A percentile compares a stretch with the other conserved stretches of the same genome.
Evolutionary conservation across 2,329 filamentous ascomycete genomes (phyloP).

Genomic region (Dendrostoma leiphaemia): DNA sequence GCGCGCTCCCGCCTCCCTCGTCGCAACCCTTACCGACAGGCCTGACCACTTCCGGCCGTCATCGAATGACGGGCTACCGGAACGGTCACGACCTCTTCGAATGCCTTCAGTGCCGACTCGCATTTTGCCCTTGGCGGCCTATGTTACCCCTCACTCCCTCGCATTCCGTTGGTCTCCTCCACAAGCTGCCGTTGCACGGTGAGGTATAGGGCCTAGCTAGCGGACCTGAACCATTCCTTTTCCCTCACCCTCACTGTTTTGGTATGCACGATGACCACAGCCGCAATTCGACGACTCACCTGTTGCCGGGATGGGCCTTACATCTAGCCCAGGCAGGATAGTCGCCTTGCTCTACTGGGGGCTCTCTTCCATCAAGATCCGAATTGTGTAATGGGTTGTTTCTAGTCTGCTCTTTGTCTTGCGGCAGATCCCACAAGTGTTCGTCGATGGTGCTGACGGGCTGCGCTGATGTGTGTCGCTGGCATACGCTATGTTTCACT

Average conservation of each 20-base stretch:
- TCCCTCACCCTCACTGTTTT: neutral
- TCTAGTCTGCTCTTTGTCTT: neutral
- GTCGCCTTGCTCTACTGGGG: neutral
- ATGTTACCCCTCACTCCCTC: neutral
- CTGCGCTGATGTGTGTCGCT: conserved; percentile 1
- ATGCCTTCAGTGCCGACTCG: conserved; percentile 10
- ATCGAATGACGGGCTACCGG: neutral
- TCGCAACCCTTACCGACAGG: neutral
- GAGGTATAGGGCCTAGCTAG: neutral
- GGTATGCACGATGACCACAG: neutral
- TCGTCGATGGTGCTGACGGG: neutral
- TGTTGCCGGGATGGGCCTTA: neutral
- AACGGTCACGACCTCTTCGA: neutral
- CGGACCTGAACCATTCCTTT: neutral
- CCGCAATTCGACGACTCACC: neutral
- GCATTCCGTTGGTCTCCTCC: neutral
- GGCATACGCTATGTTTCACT: conserved; percentile 15
- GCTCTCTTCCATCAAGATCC: neutral
- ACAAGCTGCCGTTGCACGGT: neutral
- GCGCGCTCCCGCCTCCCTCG: neutral
- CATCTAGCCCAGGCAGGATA: neutral
- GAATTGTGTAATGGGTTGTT: neutral
- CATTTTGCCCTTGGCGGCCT: neutral
- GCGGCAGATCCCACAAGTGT: neutral
- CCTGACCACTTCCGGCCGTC: neutral